Base-by-base conservation (phyloP, 345 rosid species). In the Populus tremula region DNA sequence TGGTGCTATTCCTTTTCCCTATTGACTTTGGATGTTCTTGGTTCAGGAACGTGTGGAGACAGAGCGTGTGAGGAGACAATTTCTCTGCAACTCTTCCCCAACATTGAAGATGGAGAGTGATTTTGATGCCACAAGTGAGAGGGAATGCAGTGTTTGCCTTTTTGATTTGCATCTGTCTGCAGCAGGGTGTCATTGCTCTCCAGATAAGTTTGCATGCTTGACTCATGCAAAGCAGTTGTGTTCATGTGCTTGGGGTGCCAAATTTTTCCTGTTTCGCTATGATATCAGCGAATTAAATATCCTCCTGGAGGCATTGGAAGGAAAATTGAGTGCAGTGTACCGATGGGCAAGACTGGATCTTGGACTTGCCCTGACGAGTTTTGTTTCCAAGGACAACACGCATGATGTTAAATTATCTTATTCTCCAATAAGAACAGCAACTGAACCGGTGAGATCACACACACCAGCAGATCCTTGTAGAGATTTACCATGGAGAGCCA, bases 281-380 rank as follows among this genome's bases (percentile, higher is more conserved):
- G 92, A 94, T 76, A 81, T 87, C 63, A 86, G 81, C 79, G 99
- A 96, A 78, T 86, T 96, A 75, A 80, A 92, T 84, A 87, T 96
- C 85, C 98, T 96, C 75, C 89, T 91, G 45, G 97, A 94, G 87
- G 99, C 99, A 63, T 80, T 96, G 87, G 98, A 92, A 87, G 99
- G 99, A 73, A 96, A 92, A 84, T 75, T 96, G 74, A 91, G 97
- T 84, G 91, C 99, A 71, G 88, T 96, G 35, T 96, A 94, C 85
- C 87, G 96, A 87, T 96, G 99, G 99, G 97, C 97, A n/a, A 90
- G 87, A 84, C 91, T 87, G 43, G 98, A 94, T 88, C 94, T 96
- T 81, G 99, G 98, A 73, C 85, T 96, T 69, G 93, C 96, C 74
- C 85, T 94, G 83, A 87, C 90, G 83, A 89, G 93, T 62, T 77